A percentile compares a stretch with the other conserved stretches of the same genome.
These are phyloP conservation scores for Starmera stellimalicola DNA, from an alignment of 1,139 yeast species.

Conservation along the genomic window DNA sequence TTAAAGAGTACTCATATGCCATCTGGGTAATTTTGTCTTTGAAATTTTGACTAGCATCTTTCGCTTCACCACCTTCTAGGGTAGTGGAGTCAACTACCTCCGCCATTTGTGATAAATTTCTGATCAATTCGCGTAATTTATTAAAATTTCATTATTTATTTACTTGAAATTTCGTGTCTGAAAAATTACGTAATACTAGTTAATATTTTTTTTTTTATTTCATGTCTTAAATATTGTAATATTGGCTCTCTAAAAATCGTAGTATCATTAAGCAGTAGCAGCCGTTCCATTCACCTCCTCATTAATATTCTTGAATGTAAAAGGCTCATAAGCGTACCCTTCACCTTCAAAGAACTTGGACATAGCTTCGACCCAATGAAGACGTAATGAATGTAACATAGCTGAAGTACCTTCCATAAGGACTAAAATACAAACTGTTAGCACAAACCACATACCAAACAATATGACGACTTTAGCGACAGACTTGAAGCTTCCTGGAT, in stretches of 20 bases:
- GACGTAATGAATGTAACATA: slow-evolving; percentile 74
- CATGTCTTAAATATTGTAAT: too few relatives aligned
- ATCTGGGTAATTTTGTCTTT: slow-evolving; percentile 1
- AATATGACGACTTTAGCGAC: slow-evolving; percentile 29
- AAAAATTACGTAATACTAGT: too few relatives aligned
- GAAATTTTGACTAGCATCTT: not conserved
- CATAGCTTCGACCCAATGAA: slow-evolving; percentile 87
- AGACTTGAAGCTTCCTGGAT: slow-evolving; percentile 23
- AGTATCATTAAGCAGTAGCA: too few relatives aligned
- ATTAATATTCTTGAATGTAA: slow-evolving; percentile 33
- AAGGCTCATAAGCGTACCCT: slow-evolving; percentile 64
- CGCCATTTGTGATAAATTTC: too few relatives aligned
- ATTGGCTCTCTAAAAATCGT: too few relatives aligned
- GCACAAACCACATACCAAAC: slow-evolving; percentile 72
- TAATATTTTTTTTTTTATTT: too few relatives aligned
- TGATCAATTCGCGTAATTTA: too few relatives aligned
- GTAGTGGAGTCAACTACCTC: too few relatives aligned
- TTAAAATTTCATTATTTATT: too few relatives aligned
- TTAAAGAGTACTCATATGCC: slow-evolving; percentile 1
- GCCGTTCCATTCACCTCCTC: slow-evolving; percentile 4
- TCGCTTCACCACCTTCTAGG: not conserved
- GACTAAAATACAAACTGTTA: slow-evolving; percentile 66
- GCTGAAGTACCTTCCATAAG: slow-evolving; percentile 86
- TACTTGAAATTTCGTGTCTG: too few relatives aligned
- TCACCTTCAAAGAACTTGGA: slow-evolving; percentile 81